Evolutionary conservation across 768 basidiomycete species (phyloP).

Genomic region (Trametes cinnabarina): DNA sequence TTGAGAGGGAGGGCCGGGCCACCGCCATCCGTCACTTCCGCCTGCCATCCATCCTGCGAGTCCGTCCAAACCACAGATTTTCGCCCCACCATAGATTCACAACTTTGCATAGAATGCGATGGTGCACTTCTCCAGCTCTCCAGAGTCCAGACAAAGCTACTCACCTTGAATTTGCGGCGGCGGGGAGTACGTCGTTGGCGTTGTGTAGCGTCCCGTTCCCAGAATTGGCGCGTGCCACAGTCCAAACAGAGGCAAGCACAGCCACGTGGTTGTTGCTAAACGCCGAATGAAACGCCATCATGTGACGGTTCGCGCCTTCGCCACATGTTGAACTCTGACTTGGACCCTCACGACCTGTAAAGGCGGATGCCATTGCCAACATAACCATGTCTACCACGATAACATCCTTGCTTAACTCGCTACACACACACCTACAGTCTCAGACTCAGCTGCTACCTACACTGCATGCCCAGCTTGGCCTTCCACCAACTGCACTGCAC

Average conservation of each 20-base stretch:
- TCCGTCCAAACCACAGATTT: neutral
- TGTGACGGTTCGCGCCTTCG: constrained; percentile 24
- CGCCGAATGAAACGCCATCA: constrained; percentile 17
- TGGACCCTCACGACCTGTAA: constrained; percentile 8
- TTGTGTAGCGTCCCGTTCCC: constrained; percentile 7
- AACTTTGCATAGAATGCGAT: neutral
- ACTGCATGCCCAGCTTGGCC: constrained; percentile 79
- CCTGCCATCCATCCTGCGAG: constrained; percentile 10
- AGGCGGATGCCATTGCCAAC: constrained; percentile 5
- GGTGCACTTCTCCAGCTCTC: neutral
- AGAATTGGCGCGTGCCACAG: constrained; percentile 13
- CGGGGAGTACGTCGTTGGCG: constrained; percentile 15
- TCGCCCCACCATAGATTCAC: neutral
- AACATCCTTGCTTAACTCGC: constrained; percentile 69
- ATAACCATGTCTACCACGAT: constrained; percentile 68
- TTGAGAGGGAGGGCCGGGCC: neutral
- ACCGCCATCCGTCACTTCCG: constrained; percentile 3
- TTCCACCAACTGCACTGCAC: constrained; percentile 75
- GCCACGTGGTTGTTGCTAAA: constrained; percentile 2
- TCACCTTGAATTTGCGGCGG: constrained; percentile 20
- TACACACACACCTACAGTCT: constrained; percentile 74
- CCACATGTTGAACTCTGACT: constrained; percentile 13
- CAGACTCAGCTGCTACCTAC: constrained; percentile 83
- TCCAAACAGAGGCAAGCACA: constrained; percentile 1
- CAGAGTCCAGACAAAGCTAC: constrained; percentile 3